Evolutionary conservation across 2,329 filamentous ascomycete species (phyloP), one percentile per base, ranked within the genome.

Genomic region (Scedosporium dehoogii): DNA sequence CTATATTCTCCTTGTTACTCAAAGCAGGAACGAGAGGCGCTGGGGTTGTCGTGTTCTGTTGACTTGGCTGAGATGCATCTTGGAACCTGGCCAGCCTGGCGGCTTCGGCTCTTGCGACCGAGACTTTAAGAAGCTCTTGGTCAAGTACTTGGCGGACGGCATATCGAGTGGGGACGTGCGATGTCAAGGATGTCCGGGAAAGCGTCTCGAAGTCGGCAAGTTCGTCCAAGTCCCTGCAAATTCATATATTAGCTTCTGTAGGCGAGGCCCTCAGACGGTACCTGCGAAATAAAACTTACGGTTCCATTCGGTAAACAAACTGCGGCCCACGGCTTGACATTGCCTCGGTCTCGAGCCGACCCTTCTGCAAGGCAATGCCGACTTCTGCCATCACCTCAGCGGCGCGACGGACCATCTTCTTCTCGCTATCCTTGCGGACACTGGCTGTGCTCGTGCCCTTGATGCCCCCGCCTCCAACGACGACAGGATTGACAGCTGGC

Each of bases 231-330:
- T 85, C 81, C 56, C 83, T 85, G 51, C 27, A 16, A 16, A 2
- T n/a, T 6, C n/a, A 33, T 38, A 29, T 64, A 64, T 68, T 64
- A 71, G 65, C 58, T 27, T 6, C 41, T 38, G 14, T 25, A 7
- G 5, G 6, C 4, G 5, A 16, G 23, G 25, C n/a, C 3, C 16
- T 25, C 33, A 27, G 9, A n/a, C 7, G 59, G 33, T 3, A 44
- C 3, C n/a, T 18, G n/a, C 10, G 6, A 38, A 38, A 38, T 38
- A 2, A 38, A 38, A 62, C 88, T 81, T 78, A 92, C 82, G 94
- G 94, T 70, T 97, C 93, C 90, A 99, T 92, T 61, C 94, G 86
- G 74, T 96, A 97, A 7, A 96, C 87, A 82, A 87, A 97, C 67
- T 85, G 81, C 18, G 81, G 76, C n/a, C 83, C 86, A 41, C 85